Conservation (phyloP, 2,329 filamentous ascomycete species). For the Colletotrichum tropicicola region DNA sequence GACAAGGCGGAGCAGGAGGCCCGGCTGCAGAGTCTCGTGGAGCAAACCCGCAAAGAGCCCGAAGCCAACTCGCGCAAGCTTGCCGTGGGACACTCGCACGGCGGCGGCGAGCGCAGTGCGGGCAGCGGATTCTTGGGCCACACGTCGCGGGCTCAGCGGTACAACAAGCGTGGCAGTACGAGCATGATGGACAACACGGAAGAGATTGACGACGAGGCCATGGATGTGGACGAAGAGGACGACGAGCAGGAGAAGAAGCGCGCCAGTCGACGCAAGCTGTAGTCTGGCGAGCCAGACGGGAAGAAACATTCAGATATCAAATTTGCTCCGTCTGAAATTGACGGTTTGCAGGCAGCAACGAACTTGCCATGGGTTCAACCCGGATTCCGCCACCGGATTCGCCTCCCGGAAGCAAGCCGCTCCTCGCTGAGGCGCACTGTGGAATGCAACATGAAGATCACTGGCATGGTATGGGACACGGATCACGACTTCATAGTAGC, state of each 20-base stretch:
- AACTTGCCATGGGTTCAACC: background rate
- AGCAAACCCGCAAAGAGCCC: conserved; percentile 49
- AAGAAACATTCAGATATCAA: background rate
- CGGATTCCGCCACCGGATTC: background rate
- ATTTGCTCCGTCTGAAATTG: too few relatives aligned
- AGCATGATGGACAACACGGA: conserved; percentile 53
- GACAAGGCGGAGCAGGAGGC: conserved; percentile 58
- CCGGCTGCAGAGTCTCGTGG: conserved; percentile 58
- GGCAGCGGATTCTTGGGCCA: conserved; percentile 18
- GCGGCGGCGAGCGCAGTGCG: conserved; percentile 10
- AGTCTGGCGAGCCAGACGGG: conserved; percentile 17
- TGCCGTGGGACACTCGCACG: conserved; percentile 18
- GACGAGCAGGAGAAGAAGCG: conserved; percentile 58
- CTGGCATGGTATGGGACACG: background rate
- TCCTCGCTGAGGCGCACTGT: too few relatives aligned
- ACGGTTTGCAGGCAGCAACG: too few relatives aligned
- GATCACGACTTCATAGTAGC: background rate
- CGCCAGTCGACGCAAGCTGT: conserved; percentile 64
- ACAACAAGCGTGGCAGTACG: conserved; percentile 30
- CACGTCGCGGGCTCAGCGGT: conserved; percentile 36
- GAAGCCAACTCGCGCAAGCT: conserved; percentile 32
- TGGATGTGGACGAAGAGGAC: conserved; percentile 65
- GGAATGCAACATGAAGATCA: background rate
- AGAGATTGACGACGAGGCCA: conserved; percentile 56
- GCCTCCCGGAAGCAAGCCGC: too few relatives aligned